phyloP scores from a whole-genome alignment of 192 early-diverging fungal species.

The Glomus cerebriforme region DNA sequence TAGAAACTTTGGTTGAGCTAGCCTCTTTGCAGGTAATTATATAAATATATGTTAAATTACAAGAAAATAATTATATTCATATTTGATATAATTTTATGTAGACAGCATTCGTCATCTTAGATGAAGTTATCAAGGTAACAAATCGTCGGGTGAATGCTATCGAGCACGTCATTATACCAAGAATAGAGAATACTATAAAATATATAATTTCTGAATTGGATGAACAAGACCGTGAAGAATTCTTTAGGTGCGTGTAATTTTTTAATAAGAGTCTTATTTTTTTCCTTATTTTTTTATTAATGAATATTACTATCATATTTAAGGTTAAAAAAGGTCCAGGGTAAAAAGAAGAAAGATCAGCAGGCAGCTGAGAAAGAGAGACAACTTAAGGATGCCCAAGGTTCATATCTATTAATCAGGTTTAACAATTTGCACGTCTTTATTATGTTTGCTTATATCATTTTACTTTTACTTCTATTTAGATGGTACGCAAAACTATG shows the following conservation, averaged over 20 bases:
- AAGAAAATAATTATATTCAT: neutral
- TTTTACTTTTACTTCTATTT: neutral
- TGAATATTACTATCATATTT: neutral
- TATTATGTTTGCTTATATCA: neutral
- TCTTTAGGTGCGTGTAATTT: constrained; percentile 67
- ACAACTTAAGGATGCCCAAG: constrained; percentile 34
- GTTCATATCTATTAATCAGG: constrained; percentile 32
- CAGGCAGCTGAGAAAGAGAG: constrained; percentile 61
- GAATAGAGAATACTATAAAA: constrained; percentile 97
- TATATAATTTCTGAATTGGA: constrained; percentile 97
- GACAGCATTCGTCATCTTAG: constrained; percentile 98
- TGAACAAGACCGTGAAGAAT: constrained; percentile 98
- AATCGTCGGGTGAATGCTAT: constrained; percentile 99
- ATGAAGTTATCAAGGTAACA: constrained; percentile 99
- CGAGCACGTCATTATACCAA: constrained; percentile 98
- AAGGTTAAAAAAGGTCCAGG: constrained; percentile 97
- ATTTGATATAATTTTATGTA: constrained; percentile 38
- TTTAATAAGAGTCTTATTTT: neutral
- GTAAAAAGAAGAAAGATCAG: constrained; percentile 91
- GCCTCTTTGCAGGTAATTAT: constrained; percentile 89
- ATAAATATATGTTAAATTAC: neutral
- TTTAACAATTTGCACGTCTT: constrained; percentile 6
- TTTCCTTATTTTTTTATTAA: no score
- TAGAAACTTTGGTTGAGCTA: constrained; percentile 94
- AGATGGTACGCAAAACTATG: neutral